Percentiles rank a stretch among this genome's conserved stretches.
These are phyloP conservation scores for Silybum marianum DNA, from an alignment of 129 eudicot species.

Conservation along the genomic window DNA sequence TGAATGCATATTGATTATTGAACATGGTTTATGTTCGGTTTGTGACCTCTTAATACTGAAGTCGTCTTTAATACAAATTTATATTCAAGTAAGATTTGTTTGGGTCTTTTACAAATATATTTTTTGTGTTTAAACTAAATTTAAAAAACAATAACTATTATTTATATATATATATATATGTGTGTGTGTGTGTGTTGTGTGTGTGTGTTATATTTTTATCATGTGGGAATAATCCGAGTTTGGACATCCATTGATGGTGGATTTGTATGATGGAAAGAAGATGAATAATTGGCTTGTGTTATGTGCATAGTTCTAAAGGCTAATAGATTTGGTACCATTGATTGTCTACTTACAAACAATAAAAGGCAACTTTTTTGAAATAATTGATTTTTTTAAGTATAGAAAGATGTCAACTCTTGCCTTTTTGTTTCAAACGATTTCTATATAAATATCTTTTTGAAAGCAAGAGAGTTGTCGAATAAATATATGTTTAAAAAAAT, in stretches of 20 bases:
- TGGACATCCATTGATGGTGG: conserved; percentile 30
- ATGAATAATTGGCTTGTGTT: conserved; percentile 10
- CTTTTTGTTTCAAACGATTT: background rate
- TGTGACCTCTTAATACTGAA: background rate
- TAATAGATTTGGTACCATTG: conserved; percentile 32
- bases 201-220: background rate
- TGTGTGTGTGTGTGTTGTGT: no score
- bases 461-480: conserved; percentile 13
- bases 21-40: background rate
- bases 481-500: background rate
- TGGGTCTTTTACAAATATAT: background rate
- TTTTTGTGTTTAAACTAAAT: background rate
- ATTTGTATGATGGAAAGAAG: conserved; percentile 24
- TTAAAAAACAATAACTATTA: no score
- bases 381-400: background rate
- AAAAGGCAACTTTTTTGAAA: conserved; percentile 17
- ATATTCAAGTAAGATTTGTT: background rate
- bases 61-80: background rate
- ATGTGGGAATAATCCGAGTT: conserved; percentile 17
- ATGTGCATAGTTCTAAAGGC: conserved; percentile 18
- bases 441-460: background rate
- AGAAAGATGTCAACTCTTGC: conserved; percentile 34
- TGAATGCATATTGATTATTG: background rate
- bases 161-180: no score
- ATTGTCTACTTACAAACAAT: conserved; percentile 27